phyloP scores from a whole-genome alignment of 2,329 filamentous ascomycete genomes.

The Canariomyces notabilis region DNA sequence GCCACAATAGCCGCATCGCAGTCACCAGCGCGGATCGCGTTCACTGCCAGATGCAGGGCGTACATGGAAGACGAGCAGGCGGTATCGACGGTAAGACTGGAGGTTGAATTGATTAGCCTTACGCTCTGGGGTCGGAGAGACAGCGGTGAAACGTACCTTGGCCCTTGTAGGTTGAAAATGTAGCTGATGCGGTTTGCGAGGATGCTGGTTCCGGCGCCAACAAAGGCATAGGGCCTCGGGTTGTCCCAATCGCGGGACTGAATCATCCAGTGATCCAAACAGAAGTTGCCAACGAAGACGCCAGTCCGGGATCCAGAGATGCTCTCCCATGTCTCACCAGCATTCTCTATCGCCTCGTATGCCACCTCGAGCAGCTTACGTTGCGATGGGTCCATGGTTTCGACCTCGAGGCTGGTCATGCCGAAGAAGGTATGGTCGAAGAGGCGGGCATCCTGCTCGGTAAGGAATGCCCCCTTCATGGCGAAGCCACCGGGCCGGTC shows the following conservation, averaged over 20 bases:
- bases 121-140: background rate
- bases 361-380: conserved; percentile 35
- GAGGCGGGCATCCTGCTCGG: conserved; percentile 25
- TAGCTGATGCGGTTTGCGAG: conserved; percentile 34
- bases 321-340: conserved; percentile 29
- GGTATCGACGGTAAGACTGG: conserved; percentile 27
- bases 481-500: conserved; percentile 22
- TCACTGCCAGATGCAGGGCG: conserved; percentile 24
- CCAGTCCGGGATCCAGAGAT: conserved; percentile 28
- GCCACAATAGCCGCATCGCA: conserved; percentile 32
- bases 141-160: conserved; percentile 22
- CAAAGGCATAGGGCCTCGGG: conserved; percentile 29
- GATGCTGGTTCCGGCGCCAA: conserved; percentile 31
- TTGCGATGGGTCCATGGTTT: conserved; percentile 38
- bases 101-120: background rate
- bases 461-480: conserved; percentile 25
- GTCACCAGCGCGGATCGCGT: conserved; percentile 26
- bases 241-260: conserved; percentile 26
- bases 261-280: conserved; percentile 23
- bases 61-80: conserved; percentile 35
- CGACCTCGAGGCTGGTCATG: conserved; percentile 36
- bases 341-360: conserved; percentile 38
- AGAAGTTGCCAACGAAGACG: conserved; percentile 29
- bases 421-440: conserved; percentile 38
- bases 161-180: conserved; percentile 35